phyloP scores from a whole-genome alignment of 2,329 filamentous ascomycete species.

The Sphaerostilbella broomeana region DNA sequence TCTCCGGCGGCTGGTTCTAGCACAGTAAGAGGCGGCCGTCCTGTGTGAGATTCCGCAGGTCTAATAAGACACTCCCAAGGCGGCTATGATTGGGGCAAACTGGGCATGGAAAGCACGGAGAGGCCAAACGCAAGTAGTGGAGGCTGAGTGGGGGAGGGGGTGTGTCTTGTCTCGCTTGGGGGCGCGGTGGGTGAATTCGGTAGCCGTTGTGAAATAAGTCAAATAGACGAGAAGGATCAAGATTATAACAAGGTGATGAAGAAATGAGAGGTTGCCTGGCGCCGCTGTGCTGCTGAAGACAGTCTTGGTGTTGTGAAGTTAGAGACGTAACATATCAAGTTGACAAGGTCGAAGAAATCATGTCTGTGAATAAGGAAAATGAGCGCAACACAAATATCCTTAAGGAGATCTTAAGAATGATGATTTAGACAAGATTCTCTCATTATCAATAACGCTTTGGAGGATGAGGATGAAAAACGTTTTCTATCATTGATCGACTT shows the following conservation, averaged over 20 bases:
- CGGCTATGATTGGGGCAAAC: conserved; percentile 17
- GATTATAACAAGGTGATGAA: conserved; percentile 1
- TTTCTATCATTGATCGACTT: too few species aligned
- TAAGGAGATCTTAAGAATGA: too few species aligned
- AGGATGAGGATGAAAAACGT: too few species aligned
- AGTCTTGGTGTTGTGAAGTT: too few species aligned
- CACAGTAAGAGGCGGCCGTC: conserved; percentile 16
- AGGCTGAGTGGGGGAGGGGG: conserved; percentile 14
- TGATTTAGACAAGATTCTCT: too few species aligned
- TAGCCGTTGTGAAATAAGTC: conserved; percentile 5
- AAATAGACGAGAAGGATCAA: conserved; percentile 1
- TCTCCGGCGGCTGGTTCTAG: conserved; percentile 29
- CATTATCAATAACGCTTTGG: too few species aligned
- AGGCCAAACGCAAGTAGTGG: conserved; percentile 15
- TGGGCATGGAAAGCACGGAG: conserved; percentile 14
- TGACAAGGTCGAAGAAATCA: too few species aligned
- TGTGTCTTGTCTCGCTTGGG: conserved; percentile 19
- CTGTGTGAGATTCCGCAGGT: conserved; percentile 19
- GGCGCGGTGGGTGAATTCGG: conserved; percentile 17
- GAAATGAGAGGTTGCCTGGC: background rate
- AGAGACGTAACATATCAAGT: too few species aligned
- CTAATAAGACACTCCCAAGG: conserved; percentile 24
- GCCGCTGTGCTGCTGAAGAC: too few species aligned
- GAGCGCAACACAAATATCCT: too few species aligned
- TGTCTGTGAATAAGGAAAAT: too few species aligned